phyloP scores from a whole-genome alignment of 768 basidiomycete genomes.

The Lentinus tigrinus region DNA sequence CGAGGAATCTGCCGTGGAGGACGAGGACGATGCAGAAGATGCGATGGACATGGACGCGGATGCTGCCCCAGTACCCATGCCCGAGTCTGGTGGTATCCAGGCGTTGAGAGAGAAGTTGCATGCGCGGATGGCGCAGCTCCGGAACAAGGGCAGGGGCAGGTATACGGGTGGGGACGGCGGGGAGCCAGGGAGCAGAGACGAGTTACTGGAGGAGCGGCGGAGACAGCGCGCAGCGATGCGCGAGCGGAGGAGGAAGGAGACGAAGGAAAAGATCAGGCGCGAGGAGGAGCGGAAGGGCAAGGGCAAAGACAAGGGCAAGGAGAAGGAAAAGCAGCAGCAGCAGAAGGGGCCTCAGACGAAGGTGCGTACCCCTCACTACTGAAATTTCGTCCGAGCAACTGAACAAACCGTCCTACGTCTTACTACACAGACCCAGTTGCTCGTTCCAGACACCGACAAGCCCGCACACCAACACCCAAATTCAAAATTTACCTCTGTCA shows the following conservation, averaged over 20 bases:
- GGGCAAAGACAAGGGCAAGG: constrained; percentile 43
- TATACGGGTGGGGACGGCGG: constrained; percentile 21
- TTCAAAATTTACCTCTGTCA: constrained; percentile 55
- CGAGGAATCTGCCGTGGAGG: constrained; percentile 34
- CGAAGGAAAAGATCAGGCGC: constrained; percentile 73
- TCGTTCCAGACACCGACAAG: constrained; percentile 57
- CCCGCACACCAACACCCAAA: constrained; percentile 32
- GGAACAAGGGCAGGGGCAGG: constrained; percentile 35
- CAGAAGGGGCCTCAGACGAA: constrained; percentile 48
- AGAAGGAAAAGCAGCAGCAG: constrained; percentile 37
- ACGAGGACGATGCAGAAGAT: constrained; percentile 29
- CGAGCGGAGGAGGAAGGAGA: constrained; percentile 82
- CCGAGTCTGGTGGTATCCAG: constrained; percentile 57
- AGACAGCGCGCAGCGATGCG: constrained; percentile 77
- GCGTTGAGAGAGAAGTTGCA: constrained; percentile 73
- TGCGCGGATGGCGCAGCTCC: constrained; percentile 68
- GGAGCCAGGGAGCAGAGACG: constrained; percentile 69
- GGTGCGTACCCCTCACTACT: constrained; percentile 37
- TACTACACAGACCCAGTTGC: constrained; percentile 56
- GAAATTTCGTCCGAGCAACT: background rate
- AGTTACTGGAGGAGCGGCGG: constrained; percentile 77
- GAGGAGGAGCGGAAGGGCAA: constrained; percentile 60
- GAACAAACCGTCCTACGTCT: background rate
- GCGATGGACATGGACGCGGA: constrained; percentile 28
- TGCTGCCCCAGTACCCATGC: constrained; percentile 56